Base-by-base conservation (phyloP, 2,329 filamentous ascomycete genomes). In the Colletotrichum sansevieriae region DNA sequence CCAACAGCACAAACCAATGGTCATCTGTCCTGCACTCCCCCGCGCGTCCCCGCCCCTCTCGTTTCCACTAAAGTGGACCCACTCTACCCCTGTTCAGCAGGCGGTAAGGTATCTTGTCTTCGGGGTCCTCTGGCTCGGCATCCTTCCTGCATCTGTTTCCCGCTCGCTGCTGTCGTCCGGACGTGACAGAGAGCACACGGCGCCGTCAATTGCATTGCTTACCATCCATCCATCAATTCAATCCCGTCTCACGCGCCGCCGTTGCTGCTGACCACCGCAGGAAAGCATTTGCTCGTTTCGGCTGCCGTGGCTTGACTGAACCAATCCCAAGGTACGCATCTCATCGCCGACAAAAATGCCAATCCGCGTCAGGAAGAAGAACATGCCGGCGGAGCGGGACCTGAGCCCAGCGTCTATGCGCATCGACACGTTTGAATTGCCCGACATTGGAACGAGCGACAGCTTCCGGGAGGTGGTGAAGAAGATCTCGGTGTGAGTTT, bases 401-500 rank as follows among this genome's bases (percentile, higher is more conserved):
- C 68, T 74, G 41, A 81, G 79, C 71, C 80, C 80, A 43, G 73
- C 80, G 29, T 77, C 78, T 8, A 68, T 77, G 43, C 75, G 76
- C 49, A 69, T 73, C 70, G 79, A 80, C 56, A 76, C 78, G 22
- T 55, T 72, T 3, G 76, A 81, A 11, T 79, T 91, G 39, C 90
- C 90, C 18, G 79, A 85, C 46, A 90, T 93, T 73, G 78, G 76
- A 8, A 79, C 84, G 15, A 80, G 85, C 25, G 90, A 93, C 73
- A 78, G 81, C 25, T 92, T 93, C 74, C 87, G 89, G 52, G 83
- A 84, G 13, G 83, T 93, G 18, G 87, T 92, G 64, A 88, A 89
- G 80, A 91, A 92, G 80, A 82, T 93, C 41, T 90, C 90, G 2
- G 76, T 83, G 88, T 91, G 77, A 70, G 84, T 74, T 39, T 12